phyloP scores from a whole-genome alignment of 768 basidiomycete genomes.

The Neoboletus subvelutipes region DNA sequence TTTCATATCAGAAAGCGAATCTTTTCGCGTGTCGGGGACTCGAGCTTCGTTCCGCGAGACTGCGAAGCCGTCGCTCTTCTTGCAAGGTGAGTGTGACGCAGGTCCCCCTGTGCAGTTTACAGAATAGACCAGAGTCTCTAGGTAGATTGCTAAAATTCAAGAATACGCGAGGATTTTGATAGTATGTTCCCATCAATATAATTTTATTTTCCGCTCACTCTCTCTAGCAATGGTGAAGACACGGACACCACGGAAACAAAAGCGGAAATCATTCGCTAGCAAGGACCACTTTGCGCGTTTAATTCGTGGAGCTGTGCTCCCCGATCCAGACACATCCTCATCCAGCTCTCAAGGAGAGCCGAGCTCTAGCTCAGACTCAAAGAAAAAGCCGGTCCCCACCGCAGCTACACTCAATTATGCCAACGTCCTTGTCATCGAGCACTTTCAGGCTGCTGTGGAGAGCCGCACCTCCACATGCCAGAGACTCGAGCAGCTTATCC shows the following conservation, averaged over 20 bases:
- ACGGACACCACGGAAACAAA: constrained; percentile 24
- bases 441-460: constrained; percentile 29
- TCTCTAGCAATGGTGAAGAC: constrained; percentile 14
- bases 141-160: background rate
- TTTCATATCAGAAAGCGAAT: background rate
- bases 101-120: background rate
- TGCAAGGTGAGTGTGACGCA: constrained; percentile 2
- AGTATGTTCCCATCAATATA: constrained; percentile 1
- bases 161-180: background rate
- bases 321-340: constrained; percentile 1
- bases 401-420: constrained; percentile 20
- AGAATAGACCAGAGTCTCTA: background rate
- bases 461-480: constrained; percentile 27
- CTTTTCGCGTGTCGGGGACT: constrained; percentile 10
- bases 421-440: constrained; percentile 28
- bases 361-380: constrained; percentile 3
- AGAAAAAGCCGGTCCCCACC: background rate
- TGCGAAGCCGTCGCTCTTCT: background rate
- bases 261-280: constrained; percentile 23
- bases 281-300: constrained; percentile 26
- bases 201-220: background rate
- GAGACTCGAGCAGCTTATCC: constrained; percentile 29
- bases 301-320: constrained; percentile 18
- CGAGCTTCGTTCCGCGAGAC: constrained; percentile 31
- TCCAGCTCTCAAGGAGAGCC: constrained; percentile 4